Base-by-base conservation (phyloP, 2,329 filamentous ascomycete species). In the Amauroascus niger region DNA sequence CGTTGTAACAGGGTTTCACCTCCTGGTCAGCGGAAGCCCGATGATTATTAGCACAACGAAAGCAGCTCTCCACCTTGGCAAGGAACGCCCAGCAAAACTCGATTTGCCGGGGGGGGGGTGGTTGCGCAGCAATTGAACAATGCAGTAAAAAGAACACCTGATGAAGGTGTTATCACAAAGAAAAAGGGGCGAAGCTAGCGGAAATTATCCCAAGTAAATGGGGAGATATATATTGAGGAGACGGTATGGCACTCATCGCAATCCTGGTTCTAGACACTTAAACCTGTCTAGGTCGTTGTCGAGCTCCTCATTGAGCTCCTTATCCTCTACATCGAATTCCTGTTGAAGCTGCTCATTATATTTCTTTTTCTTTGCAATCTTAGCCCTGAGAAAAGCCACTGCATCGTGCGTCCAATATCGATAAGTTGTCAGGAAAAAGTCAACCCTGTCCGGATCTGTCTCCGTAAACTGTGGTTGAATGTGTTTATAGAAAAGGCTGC, bases 401-500 rank as follows among this genome's bases (percentile, higher is more conserved):
- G 51, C 53, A 16, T 47, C 56, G 24, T 39, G 40, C 8, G 55
- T 45, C 59, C 55, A 61, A 41, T 62, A 58, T n/a, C 47, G 59
- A 44, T 55, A 58, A 2, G 60, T 55, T 6, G 45, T 55, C 11
- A 46, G 47, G 16, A 59, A 39, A 51, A 62, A 62, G 16, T 49
- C 52, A 22, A 48, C 26, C 39, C 46, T 46, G 37, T 57, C 59
- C 40, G 58, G 50, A 7, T 16, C 33, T 28, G 14, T 1, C 33
- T 1, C n/a, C 9, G 37, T 40, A 52, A 61, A 63, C 32, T 59
- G 59, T 40, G 57, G 59, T 43, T 62, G 57, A 18, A 64, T 55
- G 22, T 62, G 60, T 30, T 59, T 33, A 32, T 28, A 51, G 50
- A 63, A 63, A n/a, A 63, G 41, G 24, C 62, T 63, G 47, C 52